A percentile compares a stretch with the other conserved stretches of the same genome.
phyloP scores from a whole-genome alignment of 495 filamentous ascomycete genomes.

The Trypethelium eluteriae region DNA sequence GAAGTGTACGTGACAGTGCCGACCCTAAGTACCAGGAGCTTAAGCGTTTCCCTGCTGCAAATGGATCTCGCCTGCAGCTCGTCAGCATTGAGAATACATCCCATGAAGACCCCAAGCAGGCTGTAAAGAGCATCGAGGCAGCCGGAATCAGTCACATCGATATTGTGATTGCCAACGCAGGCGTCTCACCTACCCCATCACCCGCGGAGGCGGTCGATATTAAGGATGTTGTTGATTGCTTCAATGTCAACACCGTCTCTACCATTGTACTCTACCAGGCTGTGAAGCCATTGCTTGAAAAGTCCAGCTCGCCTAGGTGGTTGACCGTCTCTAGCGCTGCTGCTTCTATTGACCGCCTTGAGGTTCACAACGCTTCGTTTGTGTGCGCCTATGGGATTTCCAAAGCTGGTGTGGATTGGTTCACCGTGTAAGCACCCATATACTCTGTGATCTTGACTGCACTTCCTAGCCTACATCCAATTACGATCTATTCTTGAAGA shows the following conservation, averaged over 20 bases:
- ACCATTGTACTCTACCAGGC: background rate
- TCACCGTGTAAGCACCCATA: no score
- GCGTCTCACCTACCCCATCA: conserved; percentile 1
- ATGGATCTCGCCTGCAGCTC: conserved; percentile 11
- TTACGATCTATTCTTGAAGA: no score
- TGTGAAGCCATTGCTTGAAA: background rate
- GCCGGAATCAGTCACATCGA: conserved; percentile 5
- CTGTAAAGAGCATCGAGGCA: background rate
- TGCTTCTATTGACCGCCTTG: no score
- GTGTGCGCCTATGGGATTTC: no score
- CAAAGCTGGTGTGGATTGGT: no score
- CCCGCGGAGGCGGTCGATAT: background rate
- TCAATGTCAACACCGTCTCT: background rate
- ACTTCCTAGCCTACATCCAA: no score
- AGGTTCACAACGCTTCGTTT: no score
- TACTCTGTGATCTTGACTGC: no score
- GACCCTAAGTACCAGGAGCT: background rate
- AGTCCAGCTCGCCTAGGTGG: background rate
- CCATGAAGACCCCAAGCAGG: background rate
- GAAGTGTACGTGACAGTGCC: conserved; percentile 4
- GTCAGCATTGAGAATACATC: background rate
- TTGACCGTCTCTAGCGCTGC: no score
- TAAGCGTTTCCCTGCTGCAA: conserved; percentile 7
- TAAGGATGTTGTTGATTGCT: background rate
- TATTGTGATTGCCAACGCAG: conserved; percentile 18